Conservation (phyloP, 352 stramenopile genomes). For the Phytophthora uliginosa region DNA sequence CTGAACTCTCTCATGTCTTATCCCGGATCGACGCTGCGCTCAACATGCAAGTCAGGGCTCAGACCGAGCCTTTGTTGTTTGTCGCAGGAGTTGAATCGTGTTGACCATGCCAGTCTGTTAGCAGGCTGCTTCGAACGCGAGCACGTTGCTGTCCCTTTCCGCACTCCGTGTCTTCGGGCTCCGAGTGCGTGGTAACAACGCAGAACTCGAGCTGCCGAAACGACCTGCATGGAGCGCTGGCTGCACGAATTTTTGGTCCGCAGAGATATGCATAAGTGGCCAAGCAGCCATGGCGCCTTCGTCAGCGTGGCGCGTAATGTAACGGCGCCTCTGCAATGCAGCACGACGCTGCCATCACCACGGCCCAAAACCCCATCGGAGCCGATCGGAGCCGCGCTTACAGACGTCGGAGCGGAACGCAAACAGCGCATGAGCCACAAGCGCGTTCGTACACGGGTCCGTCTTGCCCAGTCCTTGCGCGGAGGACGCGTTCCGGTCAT, state of each 20-base stretch:
- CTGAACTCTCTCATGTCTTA: background rate
- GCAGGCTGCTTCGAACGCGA: no score
- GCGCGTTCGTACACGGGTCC: conserved; percentile 20
- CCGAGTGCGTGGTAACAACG: no score
- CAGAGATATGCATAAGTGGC: background rate
- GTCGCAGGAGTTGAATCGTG: background rate
- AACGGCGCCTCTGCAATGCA: conserved; percentile 4
- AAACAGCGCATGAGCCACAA: conserved; percentile 29
- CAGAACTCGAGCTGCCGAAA: no score
- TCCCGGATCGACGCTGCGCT: background rate
- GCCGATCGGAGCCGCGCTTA: conserved; percentile 5
- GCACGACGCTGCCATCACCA: background rate
- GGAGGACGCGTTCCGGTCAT: conserved; percentile 25
- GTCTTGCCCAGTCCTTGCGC: conserved; percentile 16
- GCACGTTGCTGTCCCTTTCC: no score
- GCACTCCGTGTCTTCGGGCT: no score
- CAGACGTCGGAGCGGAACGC: conserved; percentile 18
- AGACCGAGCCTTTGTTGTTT: background rate
- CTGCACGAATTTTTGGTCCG: conserved; percentile 1
- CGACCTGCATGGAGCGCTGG: no score
- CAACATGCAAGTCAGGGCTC: background rate
- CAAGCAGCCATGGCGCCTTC: conserved; percentile 3
- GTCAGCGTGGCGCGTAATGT: conserved; percentile 1
- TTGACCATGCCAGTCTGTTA: background rate
- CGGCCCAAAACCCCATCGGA: background rate